phyloP scores from a whole-genome alignment of 2,329 filamentous ascomycete species.

The Colletotrichum tropicale region DNA sequence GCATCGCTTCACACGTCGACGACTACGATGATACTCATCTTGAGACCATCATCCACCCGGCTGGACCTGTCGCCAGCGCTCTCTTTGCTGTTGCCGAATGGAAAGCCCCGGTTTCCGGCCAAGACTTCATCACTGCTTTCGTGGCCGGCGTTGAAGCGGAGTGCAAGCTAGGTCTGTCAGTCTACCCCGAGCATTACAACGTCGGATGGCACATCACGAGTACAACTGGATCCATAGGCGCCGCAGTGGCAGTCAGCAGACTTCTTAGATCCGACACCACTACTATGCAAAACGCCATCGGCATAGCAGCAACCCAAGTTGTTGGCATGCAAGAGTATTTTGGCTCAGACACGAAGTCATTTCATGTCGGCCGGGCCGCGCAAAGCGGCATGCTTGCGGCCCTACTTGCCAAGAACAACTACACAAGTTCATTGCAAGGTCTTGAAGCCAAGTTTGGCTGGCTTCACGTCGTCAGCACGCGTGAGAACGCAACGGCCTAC shows the following conservation, averaged over 20 bases:
- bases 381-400: neutral
- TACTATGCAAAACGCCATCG: neutral
- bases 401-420: neutral
- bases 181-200: neutral
- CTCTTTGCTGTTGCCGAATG: neutral
- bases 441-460: neutral
- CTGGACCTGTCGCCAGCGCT: neutral
- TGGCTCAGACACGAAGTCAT: neutral
- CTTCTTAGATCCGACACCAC: neutral
- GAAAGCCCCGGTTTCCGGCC: neutral
- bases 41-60: neutral
- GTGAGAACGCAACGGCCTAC: neutral
- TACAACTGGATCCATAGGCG: neutral
- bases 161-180: neutral
- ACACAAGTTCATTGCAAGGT: neutral
- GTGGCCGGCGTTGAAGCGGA: neutral
- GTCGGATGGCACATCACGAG: neutral
- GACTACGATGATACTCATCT: neutral
- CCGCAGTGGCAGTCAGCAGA: neutral
- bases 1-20: neutral
- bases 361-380: neutral
- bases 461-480: neutral
- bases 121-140: neutral
- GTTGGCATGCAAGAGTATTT: neutral
- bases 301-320: neutral